Conservation (phyloP, 2,329 filamentous ascomycete species). For the Trichoderma afroharzianum region DNA sequence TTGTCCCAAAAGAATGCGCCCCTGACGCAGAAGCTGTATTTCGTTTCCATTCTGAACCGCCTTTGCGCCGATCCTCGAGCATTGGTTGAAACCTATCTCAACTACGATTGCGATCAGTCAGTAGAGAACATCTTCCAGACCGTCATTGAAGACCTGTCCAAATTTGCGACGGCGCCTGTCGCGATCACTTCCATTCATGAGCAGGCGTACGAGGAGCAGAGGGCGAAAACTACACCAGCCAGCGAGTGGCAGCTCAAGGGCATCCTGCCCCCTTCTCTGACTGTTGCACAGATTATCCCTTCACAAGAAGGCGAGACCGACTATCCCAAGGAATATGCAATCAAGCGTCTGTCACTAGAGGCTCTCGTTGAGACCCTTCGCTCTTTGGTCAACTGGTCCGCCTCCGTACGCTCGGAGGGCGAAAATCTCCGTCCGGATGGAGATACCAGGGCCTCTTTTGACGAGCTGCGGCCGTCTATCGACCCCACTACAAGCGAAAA, state of each 20-base stretch:
- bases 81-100: conserved; percentile 91
- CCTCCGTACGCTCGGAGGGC: conserved; percentile 57
- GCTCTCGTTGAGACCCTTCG: conserved; percentile 83
- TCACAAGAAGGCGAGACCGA: conserved; percentile 60
- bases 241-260: conserved; percentile 82
- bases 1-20: conserved; percentile 85
- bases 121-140: conserved; percentile 97
- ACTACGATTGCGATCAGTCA: conserved; percentile 95
- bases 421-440: conserved; percentile 29
- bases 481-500: conserved; percentile 64
- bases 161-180: conserved; percentile 77
- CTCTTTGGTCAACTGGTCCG: conserved; percentile 90
- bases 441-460: conserved; percentile 38
- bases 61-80: conserved; percentile 83
- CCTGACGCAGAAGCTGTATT: conserved; percentile 85
- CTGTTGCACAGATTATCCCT: conserved; percentile 68
- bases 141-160: conserved; percentile 89
- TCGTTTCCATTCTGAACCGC: conserved; percentile 79
- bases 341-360: conserved; percentile 87
- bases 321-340: conserved; percentile 81
- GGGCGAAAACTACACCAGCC: conserved; percentile 55
- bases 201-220: conserved; percentile 79
- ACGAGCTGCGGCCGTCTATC: conserved; percentile 57
- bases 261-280: conserved; percentile 82
- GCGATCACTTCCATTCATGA: conserved; percentile 73